These are phyloP conservation scores for Gastrodia elata DNA, from an alignment of 106 monocot species.

Conservation along the genomic window DNA sequence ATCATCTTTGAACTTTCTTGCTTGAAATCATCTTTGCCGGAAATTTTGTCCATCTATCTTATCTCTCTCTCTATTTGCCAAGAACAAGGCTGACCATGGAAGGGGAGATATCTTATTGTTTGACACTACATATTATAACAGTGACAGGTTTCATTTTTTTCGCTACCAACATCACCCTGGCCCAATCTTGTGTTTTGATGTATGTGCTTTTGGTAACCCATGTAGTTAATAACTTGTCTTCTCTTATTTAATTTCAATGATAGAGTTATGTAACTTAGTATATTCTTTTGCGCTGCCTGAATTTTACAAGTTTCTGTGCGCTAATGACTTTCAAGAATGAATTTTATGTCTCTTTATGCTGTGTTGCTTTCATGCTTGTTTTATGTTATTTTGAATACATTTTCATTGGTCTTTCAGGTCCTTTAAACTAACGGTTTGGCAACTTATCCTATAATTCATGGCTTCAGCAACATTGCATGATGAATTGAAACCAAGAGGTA, in stretches of 20 bases:
- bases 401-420: background rate
- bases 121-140: background rate
- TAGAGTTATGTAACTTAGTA: background rate
- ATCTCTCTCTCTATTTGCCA: background rate
- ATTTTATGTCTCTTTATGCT: background rate
- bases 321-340: background rate
- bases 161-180: background rate
- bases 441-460: background rate
- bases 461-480: conserved; percentile 1
- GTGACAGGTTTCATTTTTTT: background rate
- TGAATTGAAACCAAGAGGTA: conserved; percentile 10
- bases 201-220: background rate
- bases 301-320: background rate
- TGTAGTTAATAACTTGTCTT: background rate
- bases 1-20: background rate
- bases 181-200: background rate
- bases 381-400: background rate
- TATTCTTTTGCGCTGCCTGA: background rate
- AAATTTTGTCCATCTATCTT: no score
- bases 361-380: background rate
- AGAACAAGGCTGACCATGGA: background rate
- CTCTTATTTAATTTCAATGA: background rate
- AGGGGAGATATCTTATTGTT: background rate
- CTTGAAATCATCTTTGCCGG: background rate
- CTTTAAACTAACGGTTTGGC: background rate